Conservation (phyloP, 225 moss, liverwort and hornwort genomes). For the Anthoceros angustus region DNA sequence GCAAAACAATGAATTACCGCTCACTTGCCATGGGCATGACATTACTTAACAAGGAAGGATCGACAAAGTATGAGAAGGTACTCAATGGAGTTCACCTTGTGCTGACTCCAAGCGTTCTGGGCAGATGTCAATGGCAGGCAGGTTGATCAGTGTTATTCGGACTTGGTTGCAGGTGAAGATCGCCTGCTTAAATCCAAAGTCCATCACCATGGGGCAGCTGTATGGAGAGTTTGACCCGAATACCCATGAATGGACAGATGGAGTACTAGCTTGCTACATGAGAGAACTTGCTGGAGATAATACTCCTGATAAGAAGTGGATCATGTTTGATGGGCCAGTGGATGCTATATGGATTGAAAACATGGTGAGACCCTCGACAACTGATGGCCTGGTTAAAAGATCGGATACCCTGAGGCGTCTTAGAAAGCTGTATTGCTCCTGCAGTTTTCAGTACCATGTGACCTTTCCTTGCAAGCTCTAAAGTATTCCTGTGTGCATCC, state of each 20-base stretch:
- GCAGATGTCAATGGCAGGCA: not conserved
- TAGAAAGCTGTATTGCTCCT: too few relatives aligned
- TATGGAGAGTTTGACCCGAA: constrained; percentile 82
- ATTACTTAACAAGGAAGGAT: constrained; percentile 45
- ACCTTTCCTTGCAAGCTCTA: not conserved
- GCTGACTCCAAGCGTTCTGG: not conserved
- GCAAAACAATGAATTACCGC: constrained; percentile 70
- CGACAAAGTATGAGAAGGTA: constrained; percentile 49
- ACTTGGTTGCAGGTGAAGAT: constrained; percentile 33
- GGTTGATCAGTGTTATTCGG: not conserved
- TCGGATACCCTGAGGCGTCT: too few relatives aligned
- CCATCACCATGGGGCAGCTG: constrained; percentile 75
- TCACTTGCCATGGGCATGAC: constrained; percentile 60
- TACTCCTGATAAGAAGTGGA: constrained; percentile 47
- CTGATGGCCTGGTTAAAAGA: too few relatives aligned
- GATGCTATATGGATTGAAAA: constrained; percentile 95
- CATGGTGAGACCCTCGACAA: constrained; percentile 28
- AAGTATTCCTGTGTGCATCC: not conserved
- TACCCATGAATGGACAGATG: constrained; percentile 86
- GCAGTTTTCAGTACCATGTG: not conserved
- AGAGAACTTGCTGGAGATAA: constrained; percentile 56
- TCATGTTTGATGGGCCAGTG: constrained; percentile 88
- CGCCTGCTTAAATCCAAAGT: constrained; percentile 81
- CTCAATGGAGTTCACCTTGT: not conserved
- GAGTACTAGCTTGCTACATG: constrained; percentile 80